Conservation (phyloP, 169 alveolate species). For the Pseudocohnilembus persalinus region DNA sequence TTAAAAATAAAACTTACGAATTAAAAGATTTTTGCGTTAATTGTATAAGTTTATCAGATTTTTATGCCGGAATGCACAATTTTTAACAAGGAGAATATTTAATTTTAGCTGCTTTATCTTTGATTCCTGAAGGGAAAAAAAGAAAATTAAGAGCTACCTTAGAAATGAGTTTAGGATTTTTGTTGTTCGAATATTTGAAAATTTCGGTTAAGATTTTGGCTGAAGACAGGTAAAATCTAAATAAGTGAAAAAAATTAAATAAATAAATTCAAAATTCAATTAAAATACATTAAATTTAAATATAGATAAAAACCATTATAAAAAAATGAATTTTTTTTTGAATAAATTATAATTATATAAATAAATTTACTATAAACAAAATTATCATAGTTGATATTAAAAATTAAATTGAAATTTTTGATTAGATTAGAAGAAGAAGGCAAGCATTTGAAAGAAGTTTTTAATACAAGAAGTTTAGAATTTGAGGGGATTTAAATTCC, state of each 20-base stretch:
- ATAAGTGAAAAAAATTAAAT: no score
- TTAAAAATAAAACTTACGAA: constrained; percentile 75
- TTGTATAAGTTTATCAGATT: constrained; percentile 83
- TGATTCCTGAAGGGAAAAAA: constrained; percentile 68
- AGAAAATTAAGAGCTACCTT: constrained; percentile 77
- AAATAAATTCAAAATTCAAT: no score
- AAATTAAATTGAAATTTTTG: constrained; percentile 26
- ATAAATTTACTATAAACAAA: no score
- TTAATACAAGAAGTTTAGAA: constrained; percentile 63
- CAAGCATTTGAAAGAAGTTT: constrained; percentile 42
- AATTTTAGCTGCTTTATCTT: constrained; percentile 68
- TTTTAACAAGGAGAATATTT: constrained; percentile 80
- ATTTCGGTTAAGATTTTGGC: constrained; percentile 26
- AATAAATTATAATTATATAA: no score
- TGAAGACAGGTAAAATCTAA: constrained; percentile 2
- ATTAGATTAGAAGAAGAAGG: constrained; percentile 33
- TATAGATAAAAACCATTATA: no score
- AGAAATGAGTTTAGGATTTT: constrained; percentile 76
- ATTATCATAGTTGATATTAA: constrained; percentile 48
- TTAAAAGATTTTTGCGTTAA: constrained; percentile 82
- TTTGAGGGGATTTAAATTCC: constrained; percentile 59
- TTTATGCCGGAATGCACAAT: constrained; percentile 70
- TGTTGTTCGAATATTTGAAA: constrained; percentile 21
- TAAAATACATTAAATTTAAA: no score
- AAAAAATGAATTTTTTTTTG: no score